A percentile compares a stretch with the other conserved stretches of the same genome.
Conservation (phyloP, 73 alveolate genomes). For the Paramecium sexaurelia region DNA sequence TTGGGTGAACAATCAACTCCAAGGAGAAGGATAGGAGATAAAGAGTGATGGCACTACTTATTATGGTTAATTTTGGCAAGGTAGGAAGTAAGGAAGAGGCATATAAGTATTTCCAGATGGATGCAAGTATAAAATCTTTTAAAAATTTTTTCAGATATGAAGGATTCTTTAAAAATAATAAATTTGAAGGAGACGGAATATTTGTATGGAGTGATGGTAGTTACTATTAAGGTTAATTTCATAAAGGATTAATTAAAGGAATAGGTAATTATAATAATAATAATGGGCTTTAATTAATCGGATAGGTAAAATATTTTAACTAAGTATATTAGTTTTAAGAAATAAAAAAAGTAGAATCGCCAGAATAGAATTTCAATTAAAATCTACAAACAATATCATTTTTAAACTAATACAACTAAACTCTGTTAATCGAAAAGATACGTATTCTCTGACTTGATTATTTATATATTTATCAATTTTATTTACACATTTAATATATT, state of each 20-base stretch:
- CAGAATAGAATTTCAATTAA: not conserved
- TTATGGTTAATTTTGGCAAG: not conserved
- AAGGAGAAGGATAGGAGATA: conserved; percentile 47
- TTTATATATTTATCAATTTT: not conserved
- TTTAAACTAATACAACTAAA: not conserved
- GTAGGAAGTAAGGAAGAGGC: conserved; percentile 23
- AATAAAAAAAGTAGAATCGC: not conserved
- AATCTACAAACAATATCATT: not conserved
- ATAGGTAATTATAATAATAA: not conserved
- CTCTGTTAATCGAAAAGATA: not conserved
- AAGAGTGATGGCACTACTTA: conserved; percentile 15
- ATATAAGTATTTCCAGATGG: not conserved
- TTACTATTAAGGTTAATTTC: not conserved
- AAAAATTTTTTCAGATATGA: conserved; percentile 13
- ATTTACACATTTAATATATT: not conserved
- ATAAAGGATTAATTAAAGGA: not conserved
- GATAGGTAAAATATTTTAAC: not conserved
- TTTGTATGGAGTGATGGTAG: conserved; percentile 29
- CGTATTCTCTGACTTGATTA: conserved; percentile 27
- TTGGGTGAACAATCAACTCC: not conserved
- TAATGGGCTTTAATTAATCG: conserved; percentile 7
- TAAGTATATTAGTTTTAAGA: not conserved
- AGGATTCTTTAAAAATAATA: conserved; percentile 28
- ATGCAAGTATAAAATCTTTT: conserved; percentile 27
- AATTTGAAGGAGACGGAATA: conserved; percentile 19